Evolutionary conservation across 1,139 yeast genomes (phyloP), one percentile per base, ranked within the genome.

Genomic region (Arxiozyma slooffiae): DNA sequence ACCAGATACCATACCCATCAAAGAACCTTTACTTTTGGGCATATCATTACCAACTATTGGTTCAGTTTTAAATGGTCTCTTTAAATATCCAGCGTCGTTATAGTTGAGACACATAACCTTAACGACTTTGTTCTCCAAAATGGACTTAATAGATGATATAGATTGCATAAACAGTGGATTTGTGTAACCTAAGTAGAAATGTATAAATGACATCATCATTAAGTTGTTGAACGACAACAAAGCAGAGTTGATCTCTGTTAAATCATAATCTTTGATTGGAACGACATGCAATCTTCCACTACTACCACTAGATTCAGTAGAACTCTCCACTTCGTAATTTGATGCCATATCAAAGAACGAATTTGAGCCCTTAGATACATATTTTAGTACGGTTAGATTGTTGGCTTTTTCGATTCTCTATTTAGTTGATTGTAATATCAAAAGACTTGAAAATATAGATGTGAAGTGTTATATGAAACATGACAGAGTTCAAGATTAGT

Each of bases 141-240:
- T 96, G 60, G 86, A 74, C 79, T 92, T 92, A 62, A 94, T 74
- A 48, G 97, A 92, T 50, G 95, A 80, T 62, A 94, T 79, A 55
- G 92, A 82, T 75, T 92, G 98, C 88, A 92, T 86, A 60, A 94
- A 81, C 70, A 92, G 80, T 54, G 98, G 99, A 74, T 92, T 90
- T 71, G 97, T 88, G 79, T 88, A 94, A 72, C 88, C 85, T 95
- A 94, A 82, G 81, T 92, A 90, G 56, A 92, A 64, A 72, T 92
- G 98, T 97, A 92, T 90, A 81, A 92, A 86, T 36, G 84, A 96
- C 94, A 94, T 90, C 96, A 92, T 89, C 64, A 95, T 96, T 63
- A 89, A 69, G 56, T 95, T 86, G 59, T 95, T 86, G 76, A 85
- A 82, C 59, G 88, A 79, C 58, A 95, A 78, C 70, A 90, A 78